Conservation (phyloP, 805 yeast species). For the Teunomyces panamensis region DNA sequence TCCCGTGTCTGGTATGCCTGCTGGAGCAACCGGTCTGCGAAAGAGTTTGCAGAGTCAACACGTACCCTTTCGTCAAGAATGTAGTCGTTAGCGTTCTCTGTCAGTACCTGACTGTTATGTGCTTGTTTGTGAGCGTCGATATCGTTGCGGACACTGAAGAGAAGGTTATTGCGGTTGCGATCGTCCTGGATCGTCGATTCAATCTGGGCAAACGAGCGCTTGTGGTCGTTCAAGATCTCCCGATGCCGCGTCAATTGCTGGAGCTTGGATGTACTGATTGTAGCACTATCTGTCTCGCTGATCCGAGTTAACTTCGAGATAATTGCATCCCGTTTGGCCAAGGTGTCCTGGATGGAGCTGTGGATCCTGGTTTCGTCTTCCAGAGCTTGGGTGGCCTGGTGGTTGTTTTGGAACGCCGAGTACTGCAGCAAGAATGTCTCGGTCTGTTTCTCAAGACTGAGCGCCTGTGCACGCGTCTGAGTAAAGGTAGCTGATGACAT, state of each 20-base stretch:
- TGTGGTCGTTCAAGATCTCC: slow-evolving; percentile 71
- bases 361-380: slow-evolving; percentile 24
- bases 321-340: slow-evolving; percentile 47
- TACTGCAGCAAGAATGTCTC: slow-evolving; percentile 49
- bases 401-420: slow-evolving; percentile 27
- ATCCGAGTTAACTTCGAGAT: slow-evolving; percentile 51
- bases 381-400: slow-evolving; percentile 16
- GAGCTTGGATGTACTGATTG: slow-evolving; percentile 65
- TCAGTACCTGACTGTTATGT: slow-evolving; percentile 16
- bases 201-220: slow-evolving; percentile 59
- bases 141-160: slow-evolving; percentile 76
- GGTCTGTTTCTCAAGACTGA: slow-evolving; percentile 70
- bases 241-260: slow-evolving; percentile 83
- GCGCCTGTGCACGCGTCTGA: slow-evolving; percentile 65
- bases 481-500: slow-evolving; percentile 49
- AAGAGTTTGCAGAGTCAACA: slow-evolving; percentile 65
- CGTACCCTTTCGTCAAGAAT: slow-evolving; percentile 74
- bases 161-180: slow-evolving; percentile 69
- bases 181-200: slow-evolving; percentile 62
- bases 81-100: slow-evolving; percentile 59
- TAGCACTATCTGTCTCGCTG: slow-evolving; percentile 49
- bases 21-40: slow-evolving; percentile 77
- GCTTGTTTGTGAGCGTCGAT: slow-evolving; percentile 62
- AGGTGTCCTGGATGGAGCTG: slow-evolving; percentile 20
- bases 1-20: slow-evolving; percentile 91